Base-by-base conservation (phyloP, 306 rosid species). In the Benincasa hispida region DNA sequence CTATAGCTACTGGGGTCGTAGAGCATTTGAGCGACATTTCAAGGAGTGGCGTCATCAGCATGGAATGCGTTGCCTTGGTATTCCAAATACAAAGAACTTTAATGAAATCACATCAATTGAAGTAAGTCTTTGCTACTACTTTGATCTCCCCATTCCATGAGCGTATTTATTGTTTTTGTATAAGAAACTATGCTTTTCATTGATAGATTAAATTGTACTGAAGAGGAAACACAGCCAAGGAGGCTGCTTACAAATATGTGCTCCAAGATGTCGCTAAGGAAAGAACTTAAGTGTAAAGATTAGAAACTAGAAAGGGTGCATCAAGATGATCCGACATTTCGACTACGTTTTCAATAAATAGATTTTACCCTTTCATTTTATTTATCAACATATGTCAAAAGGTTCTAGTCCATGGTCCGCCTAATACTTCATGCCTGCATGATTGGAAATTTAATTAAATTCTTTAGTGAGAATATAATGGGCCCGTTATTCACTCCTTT, bases 41-140 rank as follows among this genome's bases (percentile, higher is more conserved):
- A 94, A 91, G 84, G 97, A 94, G 87, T 91, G 98, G 98, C 97
- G 98, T 50, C 98, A 94, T 84, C 98, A 94, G 74, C 98, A 94
- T 75, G 98, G 98, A 55, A 94, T 94, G 98, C 96, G 98, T 48
- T 94, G 98, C 85, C 98, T 94, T 62, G 98, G 98, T 74, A 94
- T 94, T 70, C 98, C 98, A 27, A 94, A 94, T 83, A 94, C 98
- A 45, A 94, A 94, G 86, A 94, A 94, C 82, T 94, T 94, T 84
- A 94, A 94, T 41, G 98, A 94, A 82, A 90, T 94, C 81, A 94
- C 95, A 69, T 94, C 98, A 57, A 94, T 94, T 76, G 98, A 94
- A 97, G 98, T 91, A 77, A 69, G 45, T 50, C 65, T 76, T 74
- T 77, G 7, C 15, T 47, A 8, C 3, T 70, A 25, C 75, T 70